Conservation (phyloP, 2,329 filamentous ascomycete genomes). For the Macrophomina tecta region DNA sequence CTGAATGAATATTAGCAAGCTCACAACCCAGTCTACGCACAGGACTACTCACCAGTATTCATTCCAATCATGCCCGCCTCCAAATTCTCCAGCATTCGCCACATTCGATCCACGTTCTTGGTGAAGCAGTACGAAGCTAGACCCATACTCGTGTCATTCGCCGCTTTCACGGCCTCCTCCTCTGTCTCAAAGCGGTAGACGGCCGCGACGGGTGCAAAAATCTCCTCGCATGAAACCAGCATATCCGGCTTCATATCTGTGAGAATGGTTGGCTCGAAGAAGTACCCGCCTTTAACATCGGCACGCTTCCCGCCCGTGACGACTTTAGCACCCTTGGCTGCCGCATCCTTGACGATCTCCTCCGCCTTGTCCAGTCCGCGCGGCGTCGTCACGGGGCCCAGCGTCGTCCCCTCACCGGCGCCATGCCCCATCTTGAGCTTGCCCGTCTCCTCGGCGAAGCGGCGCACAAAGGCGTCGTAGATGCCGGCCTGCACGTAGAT, state of each 20-base stretch:
- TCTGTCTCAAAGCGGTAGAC: constrained; percentile 47
- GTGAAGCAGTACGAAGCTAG: constrained; percentile 48
- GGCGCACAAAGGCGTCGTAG: constrained; percentile 45
- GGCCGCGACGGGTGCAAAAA: constrained; percentile 47
- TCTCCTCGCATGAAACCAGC: constrained; percentile 46
- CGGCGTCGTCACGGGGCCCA: constrained; percentile 60
- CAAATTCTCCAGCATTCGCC: constrained; percentile 37
- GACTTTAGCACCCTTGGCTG: constrained; percentile 66
- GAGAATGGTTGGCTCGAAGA: constrained; percentile 38
- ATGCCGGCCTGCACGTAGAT: constrained; percentile 49
- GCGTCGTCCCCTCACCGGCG: constrained; percentile 42
- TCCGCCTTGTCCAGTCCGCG: constrained; percentile 63
- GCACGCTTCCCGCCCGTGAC: constrained; percentile 64
- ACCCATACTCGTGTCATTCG: constrained; percentile 48
- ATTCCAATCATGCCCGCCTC: constrained; percentile 45
- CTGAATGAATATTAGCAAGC: neutral
- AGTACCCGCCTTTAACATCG: constrained; percentile 45
- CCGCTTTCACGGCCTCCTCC: constrained; percentile 46
- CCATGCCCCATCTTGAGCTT: constrained; percentile 68
- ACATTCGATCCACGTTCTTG: constrained; percentile 46
- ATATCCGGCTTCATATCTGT: constrained; percentile 41
- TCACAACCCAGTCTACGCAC: too few relatives aligned
- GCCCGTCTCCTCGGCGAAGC: constrained; percentile 57
- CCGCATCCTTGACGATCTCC: constrained; percentile 68
- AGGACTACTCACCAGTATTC: constrained; percentile 31